phyloP scores from a whole-genome alignment of 2,329 filamentous ascomycete species.

The Chaetomium sp. region DNA sequence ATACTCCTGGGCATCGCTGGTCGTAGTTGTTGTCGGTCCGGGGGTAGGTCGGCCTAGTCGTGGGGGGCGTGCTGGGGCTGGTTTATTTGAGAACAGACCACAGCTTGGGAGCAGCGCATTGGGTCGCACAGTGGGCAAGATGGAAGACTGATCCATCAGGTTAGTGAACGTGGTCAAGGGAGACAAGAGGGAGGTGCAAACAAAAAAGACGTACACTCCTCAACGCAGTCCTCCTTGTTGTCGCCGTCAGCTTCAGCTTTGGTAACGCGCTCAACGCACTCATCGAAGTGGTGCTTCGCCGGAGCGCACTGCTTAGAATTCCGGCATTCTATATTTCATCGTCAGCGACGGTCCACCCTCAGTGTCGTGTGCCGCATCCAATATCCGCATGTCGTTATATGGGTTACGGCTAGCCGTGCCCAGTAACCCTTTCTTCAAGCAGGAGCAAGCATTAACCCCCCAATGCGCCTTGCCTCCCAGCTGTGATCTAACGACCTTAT shows the following conservation, averaged over 20 bases:
- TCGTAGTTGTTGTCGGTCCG: slow-evolving; percentile 2
- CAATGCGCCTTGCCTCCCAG: too few species aligned
- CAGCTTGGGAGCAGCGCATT: slow-evolving; percentile 93
- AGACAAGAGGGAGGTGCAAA: not conserved
- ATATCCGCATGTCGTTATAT: too few species aligned
- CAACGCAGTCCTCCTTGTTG: slow-evolving; percentile 89
- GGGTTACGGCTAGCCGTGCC: not conserved
- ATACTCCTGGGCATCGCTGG: slow-evolving; percentile 7
- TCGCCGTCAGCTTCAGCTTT: slow-evolving; percentile 56
- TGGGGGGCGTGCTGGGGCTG: not conserved
- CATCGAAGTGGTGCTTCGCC: slow-evolving; percentile 95
- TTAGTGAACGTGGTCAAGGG: not conserved
- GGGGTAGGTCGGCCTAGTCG: slow-evolving; percentile 4
- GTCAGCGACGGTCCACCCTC: slow-evolving; percentile 12
- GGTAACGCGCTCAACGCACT: slow-evolving; percentile 93
- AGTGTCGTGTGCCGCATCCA: too few species aligned
- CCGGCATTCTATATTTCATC: slow-evolving; percentile 67
- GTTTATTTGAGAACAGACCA: slow-evolving; percentile 85
- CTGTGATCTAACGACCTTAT: too few species aligned
- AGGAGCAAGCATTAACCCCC: too few species aligned
- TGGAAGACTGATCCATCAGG: slow-evolving; percentile 73
- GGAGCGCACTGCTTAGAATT: slow-evolving; percentile 78
- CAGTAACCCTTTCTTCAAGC: too few species aligned
- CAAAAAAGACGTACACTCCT: slow-evolving; percentile 73
- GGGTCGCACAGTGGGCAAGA: slow-evolving; percentile 87